Evolutionary conservation across 2,329 filamentous ascomycete species (phyloP).

Genomic region (Blumeria hordei): DNA sequence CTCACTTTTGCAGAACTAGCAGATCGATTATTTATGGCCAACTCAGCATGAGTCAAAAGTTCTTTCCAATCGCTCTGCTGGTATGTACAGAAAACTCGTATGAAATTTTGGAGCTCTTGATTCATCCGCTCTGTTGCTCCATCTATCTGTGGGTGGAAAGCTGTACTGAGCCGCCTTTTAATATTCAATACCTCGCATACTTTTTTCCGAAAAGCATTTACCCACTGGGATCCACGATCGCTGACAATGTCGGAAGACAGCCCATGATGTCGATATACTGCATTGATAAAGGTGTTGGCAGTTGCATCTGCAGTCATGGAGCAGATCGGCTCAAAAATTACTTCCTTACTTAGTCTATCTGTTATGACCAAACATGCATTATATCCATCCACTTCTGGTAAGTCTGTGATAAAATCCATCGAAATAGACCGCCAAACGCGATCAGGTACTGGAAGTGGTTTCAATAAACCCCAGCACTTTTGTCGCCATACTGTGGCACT

Average conservation of each 20-base stretch:
- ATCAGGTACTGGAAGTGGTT: background rate
- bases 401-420: background rate
- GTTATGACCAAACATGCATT: background rate
- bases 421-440: background rate
- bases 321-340: background rate
- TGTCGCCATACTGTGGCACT: background rate
- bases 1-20: background rate
- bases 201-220: too few species aligned
- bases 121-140: conserved; percentile 1
- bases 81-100: conserved; percentile 3
- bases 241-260: too few species aligned
- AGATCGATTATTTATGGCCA: background rate
- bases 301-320: background rate
- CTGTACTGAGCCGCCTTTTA: background rate
- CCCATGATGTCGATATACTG: too few species aligned
- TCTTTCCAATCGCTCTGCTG: conserved; percentile 2
- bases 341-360: background rate
- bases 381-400: background rate
- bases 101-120: conserved; percentile 2
- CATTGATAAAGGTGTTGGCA: too few species aligned
- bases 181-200: too few species aligned
- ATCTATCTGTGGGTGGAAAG: background rate
- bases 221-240: too few species aligned
- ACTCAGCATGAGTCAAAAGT: background rate
- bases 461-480: background rate